phyloP scores from a whole-genome alignment of 768 basidiomycete species.

The Macrolepiota albuminosa region DNA sequence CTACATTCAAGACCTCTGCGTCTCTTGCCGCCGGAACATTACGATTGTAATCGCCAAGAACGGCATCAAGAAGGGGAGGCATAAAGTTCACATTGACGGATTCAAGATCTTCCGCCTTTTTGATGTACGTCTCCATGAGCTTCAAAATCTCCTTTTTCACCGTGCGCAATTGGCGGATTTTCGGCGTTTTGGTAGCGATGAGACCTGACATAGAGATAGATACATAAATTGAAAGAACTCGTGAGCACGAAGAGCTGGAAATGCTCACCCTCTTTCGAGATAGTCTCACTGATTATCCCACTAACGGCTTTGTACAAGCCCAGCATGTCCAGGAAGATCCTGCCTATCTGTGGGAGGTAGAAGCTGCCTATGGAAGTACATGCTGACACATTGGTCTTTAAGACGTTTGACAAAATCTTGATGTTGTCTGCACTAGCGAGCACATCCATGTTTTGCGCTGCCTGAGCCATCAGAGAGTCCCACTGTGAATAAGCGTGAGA shows the following conservation, averaged over 20 bases:
- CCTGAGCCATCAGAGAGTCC: constrained; percentile 97
- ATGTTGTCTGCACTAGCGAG: constrained; percentile 89
- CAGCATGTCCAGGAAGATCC: constrained; percentile 96
- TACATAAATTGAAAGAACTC: constrained; percentile 5
- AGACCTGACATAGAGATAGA: constrained; percentile 43
- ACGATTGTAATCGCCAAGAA: constrained; percentile 94
- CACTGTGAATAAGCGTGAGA: constrained; percentile 48
- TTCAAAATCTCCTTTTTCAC: constrained; percentile 99
- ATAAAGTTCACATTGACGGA: constrained; percentile 89
- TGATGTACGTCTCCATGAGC: constrained; percentile 96
- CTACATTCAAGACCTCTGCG: constrained; percentile 95
- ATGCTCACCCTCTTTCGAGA: constrained; percentile 71
- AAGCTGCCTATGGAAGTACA: constrained; percentile 96
- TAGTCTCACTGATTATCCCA: constrained; percentile 90
- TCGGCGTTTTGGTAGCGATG: constrained; percentile 95
- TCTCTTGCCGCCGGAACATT: constrained; percentile 93
- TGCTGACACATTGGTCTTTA: constrained; percentile 98
- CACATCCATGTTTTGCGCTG: constrained; percentile 88
- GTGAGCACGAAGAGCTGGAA: neutral
- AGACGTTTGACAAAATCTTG: constrained; percentile 92
- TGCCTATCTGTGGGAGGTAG: constrained; percentile 94
- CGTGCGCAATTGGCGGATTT: constrained; percentile 88
- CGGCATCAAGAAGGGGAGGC: constrained; percentile 92
- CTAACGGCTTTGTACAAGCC: constrained; percentile 97
- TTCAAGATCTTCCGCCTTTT: constrained; percentile 95